A percentile compares a stretch with the other conserved stretches of the same genome.
Conservation (phyloP, 139 green algal species). For the Mesotaenium endlicherianum region DNA sequence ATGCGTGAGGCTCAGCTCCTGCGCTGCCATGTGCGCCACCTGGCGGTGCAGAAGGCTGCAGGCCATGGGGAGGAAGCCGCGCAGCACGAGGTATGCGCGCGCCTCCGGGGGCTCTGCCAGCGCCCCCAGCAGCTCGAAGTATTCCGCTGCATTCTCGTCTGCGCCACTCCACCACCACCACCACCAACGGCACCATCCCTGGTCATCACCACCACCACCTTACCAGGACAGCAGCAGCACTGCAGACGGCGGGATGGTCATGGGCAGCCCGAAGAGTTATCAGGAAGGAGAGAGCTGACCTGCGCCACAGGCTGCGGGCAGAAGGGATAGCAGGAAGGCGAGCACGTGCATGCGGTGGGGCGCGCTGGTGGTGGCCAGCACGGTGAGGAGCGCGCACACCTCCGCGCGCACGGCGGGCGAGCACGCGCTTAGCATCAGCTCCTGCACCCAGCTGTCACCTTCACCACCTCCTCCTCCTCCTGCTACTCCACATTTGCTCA, state of each 20-base stretch:
- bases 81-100: conserved; percentile 4
- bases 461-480: neutral
- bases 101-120: conserved; percentile 10
- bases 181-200: no score
- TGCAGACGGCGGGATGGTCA: no score
- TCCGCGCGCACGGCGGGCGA: conserved; percentile 26
- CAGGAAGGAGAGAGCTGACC: no score
- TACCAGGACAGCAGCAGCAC: no score
- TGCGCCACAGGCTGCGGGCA: conserved; percentile 18
- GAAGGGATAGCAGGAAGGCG: conserved; percentile 14
- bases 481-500: conserved; percentile 11
- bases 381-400: conserved; percentile 16
- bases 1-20: conserved; percentile 36
- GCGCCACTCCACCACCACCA: no score
- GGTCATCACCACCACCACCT: no score
- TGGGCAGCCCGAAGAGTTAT: no score
- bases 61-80: neutral
- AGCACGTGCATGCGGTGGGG: conserved; percentile 1
- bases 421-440: conserved; percentile 40
- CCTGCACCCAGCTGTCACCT: conserved; percentile 17
- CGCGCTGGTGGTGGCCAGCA: conserved; percentile 8
- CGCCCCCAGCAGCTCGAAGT: conserved; percentile 30
- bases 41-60: conserved; percentile 24
- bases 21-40: conserved; percentile 22
- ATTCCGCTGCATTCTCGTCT: conserved; percentile 39